phyloP scores from a whole-genome alignment of 371 early-diverging fungal species.

The Funneliformis caledonium region DNA sequence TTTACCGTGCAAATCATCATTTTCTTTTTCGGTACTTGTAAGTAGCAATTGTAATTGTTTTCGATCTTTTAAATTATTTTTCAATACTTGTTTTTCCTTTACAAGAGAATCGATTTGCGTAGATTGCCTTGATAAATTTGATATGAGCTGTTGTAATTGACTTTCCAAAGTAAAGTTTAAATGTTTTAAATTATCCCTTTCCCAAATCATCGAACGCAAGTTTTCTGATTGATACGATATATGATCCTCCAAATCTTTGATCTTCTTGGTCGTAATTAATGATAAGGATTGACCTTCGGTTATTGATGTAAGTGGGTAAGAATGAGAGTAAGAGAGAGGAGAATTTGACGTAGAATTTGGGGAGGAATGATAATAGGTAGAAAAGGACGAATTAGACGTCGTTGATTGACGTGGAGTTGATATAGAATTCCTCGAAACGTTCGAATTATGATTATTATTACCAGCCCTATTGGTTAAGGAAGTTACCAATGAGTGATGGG shows the following conservation, averaged over 20 bases:
- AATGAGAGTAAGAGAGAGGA: not conserved
- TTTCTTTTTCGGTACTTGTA: not conserved
- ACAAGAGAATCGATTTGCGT: not conserved
- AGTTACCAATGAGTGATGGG: not conserved
- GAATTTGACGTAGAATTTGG: not conserved
- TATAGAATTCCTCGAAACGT: not conserved
- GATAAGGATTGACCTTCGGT: slow-evolving; percentile 10
- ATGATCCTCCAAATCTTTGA: slow-evolving; percentile 22
- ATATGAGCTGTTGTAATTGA: not conserved
- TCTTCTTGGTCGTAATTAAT: not conserved
- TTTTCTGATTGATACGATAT: slow-evolving; percentile 25
- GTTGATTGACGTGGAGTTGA: not conserved
- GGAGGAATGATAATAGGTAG: not conserved
- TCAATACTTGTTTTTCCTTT: slow-evolving; percentile 15
- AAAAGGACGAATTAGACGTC: not conserved
- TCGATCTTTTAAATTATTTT: not conserved
- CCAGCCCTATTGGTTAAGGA: not conserved
- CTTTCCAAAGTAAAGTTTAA: slow-evolving; percentile 2
- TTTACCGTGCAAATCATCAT: slow-evolving; percentile 18
- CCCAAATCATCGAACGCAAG: slow-evolving; percentile 17
- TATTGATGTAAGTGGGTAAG: not conserved
- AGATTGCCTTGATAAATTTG: not conserved
- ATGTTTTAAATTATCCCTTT: slow-evolving; percentile 26
- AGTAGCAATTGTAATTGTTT: slow-evolving; percentile 3
- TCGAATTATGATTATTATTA: not conserved